phyloP scores from a whole-genome alignment of 192 early-diverging fungal genomes.

The Thoreauomyces humboldtii region DNA sequence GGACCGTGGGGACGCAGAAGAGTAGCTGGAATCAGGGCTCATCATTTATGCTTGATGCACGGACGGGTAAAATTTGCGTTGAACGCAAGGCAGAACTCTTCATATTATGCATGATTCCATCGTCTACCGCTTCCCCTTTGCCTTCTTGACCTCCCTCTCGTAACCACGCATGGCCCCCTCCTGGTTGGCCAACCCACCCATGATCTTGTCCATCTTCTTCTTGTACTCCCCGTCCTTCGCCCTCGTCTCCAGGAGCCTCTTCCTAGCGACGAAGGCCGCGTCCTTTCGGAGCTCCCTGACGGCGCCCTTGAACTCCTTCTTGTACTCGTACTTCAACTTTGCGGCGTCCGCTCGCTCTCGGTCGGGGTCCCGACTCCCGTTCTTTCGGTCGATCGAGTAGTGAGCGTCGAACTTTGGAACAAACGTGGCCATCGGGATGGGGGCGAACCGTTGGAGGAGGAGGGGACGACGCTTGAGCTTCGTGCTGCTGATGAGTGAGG shows the following conservation, averaged over 20 bases:
- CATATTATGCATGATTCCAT: too few relatives aligned
- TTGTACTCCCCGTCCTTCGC: conserved; percentile 83
- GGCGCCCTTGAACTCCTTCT: conserved; percentile 92
- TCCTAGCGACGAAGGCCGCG: conserved; percentile 77
- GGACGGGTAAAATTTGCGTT: too few relatives aligned
- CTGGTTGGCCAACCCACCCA: conserved; percentile 80
- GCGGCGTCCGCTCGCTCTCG: conserved; percentile 66
- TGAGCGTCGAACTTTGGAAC: conserved; percentile 88
- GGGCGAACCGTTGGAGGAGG: conserved; percentile 78
- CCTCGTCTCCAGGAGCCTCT: conserved; percentile 63
- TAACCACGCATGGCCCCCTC: conserved; percentile 62
- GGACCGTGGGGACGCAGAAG: too few relatives aligned
- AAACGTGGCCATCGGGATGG: conserved; percentile 81
- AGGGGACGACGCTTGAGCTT: conserved; percentile 61
- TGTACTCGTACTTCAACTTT: conserved; percentile 80
- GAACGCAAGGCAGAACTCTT: too few relatives aligned
- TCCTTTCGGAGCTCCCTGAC: conserved; percentile 95
- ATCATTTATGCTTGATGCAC: too few relatives aligned
- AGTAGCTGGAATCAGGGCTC: too few relatives aligned
- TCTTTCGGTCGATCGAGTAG: conserved; percentile 79
- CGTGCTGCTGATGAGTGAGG: conserved; percentile 12
- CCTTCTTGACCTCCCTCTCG: conserved; percentile 45
- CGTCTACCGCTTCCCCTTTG: conserved; percentile 25
- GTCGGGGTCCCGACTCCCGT: conserved; percentile 71
- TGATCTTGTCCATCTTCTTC: conserved; percentile 86